A percentile compares a stretch with the other conserved stretches of the same genome.
Conservation (phyloP, 768 basidiomycete species). For the Rhizopogon rudus region DNA sequence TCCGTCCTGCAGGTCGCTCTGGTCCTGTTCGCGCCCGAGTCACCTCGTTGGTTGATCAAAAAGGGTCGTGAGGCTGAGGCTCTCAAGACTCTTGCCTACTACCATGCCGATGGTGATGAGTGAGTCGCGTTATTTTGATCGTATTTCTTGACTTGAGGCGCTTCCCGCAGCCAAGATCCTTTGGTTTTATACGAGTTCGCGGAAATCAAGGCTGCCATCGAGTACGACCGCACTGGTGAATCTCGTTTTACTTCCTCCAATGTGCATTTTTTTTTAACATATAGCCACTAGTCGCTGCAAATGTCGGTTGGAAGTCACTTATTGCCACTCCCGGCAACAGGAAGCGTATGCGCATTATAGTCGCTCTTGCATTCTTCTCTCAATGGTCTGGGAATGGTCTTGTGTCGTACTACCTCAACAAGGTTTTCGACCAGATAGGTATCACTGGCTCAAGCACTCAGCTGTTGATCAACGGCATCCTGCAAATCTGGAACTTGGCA, state of each 20-base stretch:
- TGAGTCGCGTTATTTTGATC: constrained; percentile 18
- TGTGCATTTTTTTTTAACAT: not conserved
- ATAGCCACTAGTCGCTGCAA: constrained; percentile 37
- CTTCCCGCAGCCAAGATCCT: constrained; percentile 43
- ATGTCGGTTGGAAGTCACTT: constrained; percentile 67
- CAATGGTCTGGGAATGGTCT: constrained; percentile 87
- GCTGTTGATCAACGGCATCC: constrained; percentile 81
- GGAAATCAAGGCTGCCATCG: constrained; percentile 77
- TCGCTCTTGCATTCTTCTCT: constrained; percentile 78
- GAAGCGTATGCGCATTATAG: constrained; percentile 70
- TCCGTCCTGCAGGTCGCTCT: constrained; percentile 62
- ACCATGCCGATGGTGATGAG: constrained; percentile 76
- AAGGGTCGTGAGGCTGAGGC: constrained; percentile 73
- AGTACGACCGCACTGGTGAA: constrained; percentile 50
- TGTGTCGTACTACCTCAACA: constrained; percentile 77
- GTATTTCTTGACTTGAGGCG: not conserved
- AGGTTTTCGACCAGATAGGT: constrained; percentile 65
- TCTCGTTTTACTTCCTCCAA: not conserved
- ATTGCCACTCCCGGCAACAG: constrained; percentile 65
- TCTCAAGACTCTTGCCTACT: constrained; percentile 66
- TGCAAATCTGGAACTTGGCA: constrained; percentile 76
- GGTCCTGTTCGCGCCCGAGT: constrained; percentile 73
- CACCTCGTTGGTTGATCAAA: constrained; percentile 77
- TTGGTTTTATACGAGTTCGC: constrained; percentile 71
- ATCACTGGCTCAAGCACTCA: constrained; percentile 57